Conservation (phyloP, 1,284 basidiomycete genomes). For the Anthracocystis panici-leucophaei region DNA sequence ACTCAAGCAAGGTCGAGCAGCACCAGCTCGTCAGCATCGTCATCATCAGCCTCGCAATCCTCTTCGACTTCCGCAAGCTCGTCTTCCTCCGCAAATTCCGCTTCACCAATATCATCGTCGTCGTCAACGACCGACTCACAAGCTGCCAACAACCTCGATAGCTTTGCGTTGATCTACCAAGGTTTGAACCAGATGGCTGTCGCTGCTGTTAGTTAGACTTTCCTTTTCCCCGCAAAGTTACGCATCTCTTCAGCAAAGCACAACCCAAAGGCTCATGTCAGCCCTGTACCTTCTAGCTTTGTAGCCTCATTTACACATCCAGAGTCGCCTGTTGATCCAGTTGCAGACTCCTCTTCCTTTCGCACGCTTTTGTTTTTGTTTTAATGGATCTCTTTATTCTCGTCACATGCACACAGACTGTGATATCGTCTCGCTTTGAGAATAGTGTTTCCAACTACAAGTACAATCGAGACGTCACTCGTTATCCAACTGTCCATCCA, state of each 20-base stretch:
- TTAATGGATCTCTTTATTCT: neutral
- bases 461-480: constrained; percentile 22
- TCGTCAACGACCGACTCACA: neutral
- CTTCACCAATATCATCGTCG: neutral
- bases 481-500: constrained; percentile 60
- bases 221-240: neutral
- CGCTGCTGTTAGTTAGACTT: constrained; percentile 23
- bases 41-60: neutral
- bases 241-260: no score
- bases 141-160: constrained; percentile 34
- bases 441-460: constrained; percentile 7
- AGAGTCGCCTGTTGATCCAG: constrained; percentile 27
- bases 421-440: neutral
- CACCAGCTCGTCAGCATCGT: constrained; percentile 3
- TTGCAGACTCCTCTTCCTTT: constrained; percentile 1
- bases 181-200: constrained; percentile 44
- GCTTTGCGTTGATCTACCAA: constrained; percentile 45
- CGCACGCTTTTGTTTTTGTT: neutral
- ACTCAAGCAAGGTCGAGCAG: constrained; percentile 3
- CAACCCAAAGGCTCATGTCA: neutral
- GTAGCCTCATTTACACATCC: neutral
- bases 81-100: constrained; percentile 4
- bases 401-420: no score
- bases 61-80: constrained; percentile 1
- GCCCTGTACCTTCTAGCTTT: neutral